Conservation (phyloP, 805 yeast genomes). For the Candida ponderosae region DNA sequence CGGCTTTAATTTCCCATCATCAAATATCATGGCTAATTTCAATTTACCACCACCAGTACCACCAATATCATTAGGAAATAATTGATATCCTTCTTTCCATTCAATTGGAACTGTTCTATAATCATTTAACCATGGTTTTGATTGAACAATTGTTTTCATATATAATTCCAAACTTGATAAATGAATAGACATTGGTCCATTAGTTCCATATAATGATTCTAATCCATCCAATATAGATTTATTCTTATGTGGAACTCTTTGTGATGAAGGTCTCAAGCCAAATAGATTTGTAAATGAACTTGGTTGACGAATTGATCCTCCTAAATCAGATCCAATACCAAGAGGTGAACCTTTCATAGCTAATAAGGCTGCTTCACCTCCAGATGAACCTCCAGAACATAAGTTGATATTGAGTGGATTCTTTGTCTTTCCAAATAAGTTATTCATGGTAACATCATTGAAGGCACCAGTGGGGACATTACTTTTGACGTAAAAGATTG, state of each 20-base stretch:
- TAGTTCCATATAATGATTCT: conserved; percentile 30
- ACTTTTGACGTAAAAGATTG: conserved; percentile 44
- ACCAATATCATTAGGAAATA: no score
- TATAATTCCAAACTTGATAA: conserved; percentile 26
- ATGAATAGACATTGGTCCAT: conserved; percentile 35
- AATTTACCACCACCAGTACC: conserved; percentile 20
- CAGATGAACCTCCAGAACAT: conserved; percentile 42
- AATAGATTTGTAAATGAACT: conserved; percentile 32
- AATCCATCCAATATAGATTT: conserved; percentile 27
- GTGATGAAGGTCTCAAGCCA: conserved; percentile 34
- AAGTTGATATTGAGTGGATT: conserved; percentile 33
- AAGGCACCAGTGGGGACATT: conserved; percentile 40
- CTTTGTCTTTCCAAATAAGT: conserved; percentile 34
- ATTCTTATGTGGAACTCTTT: conserved; percentile 31
- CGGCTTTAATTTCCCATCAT: conserved; percentile 35
- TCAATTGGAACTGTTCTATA: conserved; percentile 30
- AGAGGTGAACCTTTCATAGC: conserved; percentile 27
- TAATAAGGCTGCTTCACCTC: conserved; percentile 42
- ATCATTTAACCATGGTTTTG: conserved; percentile 33
- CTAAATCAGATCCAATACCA: conserved; percentile 49
- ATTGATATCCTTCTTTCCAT: conserved; percentile 23
- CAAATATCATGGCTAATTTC: conserved; percentile 29
- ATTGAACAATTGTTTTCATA: conserved; percentile 17
- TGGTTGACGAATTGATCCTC: conserved; percentile 43
- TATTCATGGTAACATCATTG: conserved; percentile 34